phyloP scores from a whole-genome alignment of 1,139 yeast species.

The Diutina rugosa region DNA sequence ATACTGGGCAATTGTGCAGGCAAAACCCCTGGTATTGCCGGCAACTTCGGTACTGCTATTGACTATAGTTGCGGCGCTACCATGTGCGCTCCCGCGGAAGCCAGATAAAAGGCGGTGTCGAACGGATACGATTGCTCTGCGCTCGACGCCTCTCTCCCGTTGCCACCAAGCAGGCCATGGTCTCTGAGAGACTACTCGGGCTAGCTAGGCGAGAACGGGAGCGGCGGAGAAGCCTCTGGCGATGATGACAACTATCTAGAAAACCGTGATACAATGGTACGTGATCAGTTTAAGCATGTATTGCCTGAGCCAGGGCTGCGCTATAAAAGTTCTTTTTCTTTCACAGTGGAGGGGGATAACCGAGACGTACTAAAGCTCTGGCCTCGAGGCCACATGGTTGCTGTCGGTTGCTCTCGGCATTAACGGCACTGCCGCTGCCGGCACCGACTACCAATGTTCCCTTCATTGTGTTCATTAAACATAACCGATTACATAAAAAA shows the following conservation, averaged over 20 bases:
- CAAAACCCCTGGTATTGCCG: not conserved
- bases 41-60: not conserved
- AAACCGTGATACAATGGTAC: not conserved
- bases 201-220: not conserved
- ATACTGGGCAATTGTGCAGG: not conserved
- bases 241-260: not conserved
- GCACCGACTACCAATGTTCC: not conserved
- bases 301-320: not conserved
- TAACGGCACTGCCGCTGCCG: not conserved
- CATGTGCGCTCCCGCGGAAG: not conserved
- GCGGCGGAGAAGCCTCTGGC: not conserved
- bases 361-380: too few species aligned
- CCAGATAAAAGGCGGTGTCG: too few species aligned
- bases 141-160: not conserved
- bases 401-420: not conserved
- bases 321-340: too few species aligned
- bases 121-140: not conserved
- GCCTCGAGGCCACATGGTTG: not conserved
- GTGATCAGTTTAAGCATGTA: not conserved
- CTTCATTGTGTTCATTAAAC: not conserved
- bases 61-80: not conserved
- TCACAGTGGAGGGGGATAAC: too few species aligned
- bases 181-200: not conserved
- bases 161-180: too few species aligned
- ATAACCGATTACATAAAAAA: not conserved